Evolutionary conservation across 1,139 yeast species (phyloP), one percentile per base, ranked within the genome.

Genomic region (Citeromyces hawaiiensis): DNA sequence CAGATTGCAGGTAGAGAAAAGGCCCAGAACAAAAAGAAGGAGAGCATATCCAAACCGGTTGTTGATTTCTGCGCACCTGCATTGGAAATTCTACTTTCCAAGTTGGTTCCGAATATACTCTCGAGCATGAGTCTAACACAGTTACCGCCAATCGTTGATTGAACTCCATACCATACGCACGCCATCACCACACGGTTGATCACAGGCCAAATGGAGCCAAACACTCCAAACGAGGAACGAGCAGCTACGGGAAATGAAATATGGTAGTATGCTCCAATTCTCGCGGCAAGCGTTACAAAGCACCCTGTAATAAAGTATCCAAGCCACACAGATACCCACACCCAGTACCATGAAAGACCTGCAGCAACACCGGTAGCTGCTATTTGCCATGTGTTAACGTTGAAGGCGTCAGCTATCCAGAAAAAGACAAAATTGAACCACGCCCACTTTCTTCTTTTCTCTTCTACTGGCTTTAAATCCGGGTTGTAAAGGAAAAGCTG

Each of bases 321-420:
- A 4, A 72, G 37, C 93, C 94, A 83, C 18, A 85, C 88, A 0
- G 91, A 72, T 29, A 83, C 55, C 94, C 94, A 85, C 13, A 83
- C 77, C 56, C 77, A 87, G 93, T 94, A 85, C 94, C 94, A 83
- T 14, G 78, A 73, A 60, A 85, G 63, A 6, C 91, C 91, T 35
- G 72, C 69, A 40, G 64, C 65, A 43, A 80, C 79, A 47, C 94
- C 93, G 1, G 93, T 80, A 3, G 91, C 77, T 5, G 94, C 94
- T 51, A 86, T 83, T 61, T 83, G 88, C 88, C 93, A 85, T 9
- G 95, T 83, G 54, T 82, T 83, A 50, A 86, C 77, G 56, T 85
- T 85, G 61, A 86, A 82, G 19, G 93, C 76, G 54, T 83, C 95
- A 1, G 94, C 87, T 42, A 83, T 59, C 95, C 95, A 85, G 51